Conservation (phyloP, 768 basidiomycete genomes). For the Trametes sanguinea region DNA sequence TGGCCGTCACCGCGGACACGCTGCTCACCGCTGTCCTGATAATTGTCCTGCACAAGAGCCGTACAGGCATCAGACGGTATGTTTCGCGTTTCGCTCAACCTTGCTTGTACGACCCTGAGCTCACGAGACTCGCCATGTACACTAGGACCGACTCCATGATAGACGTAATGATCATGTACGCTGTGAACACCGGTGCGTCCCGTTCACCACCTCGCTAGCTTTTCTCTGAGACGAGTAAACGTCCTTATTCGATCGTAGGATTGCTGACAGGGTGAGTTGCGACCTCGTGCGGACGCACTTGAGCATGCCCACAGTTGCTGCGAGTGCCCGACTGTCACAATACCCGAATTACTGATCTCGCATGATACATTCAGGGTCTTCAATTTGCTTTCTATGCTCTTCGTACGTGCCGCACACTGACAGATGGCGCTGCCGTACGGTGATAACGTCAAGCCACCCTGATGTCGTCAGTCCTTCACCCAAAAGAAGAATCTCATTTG, state of each 20-base stretch:
- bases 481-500: conserved; percentile 1
- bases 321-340: too few relatives aligned
- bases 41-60: neutral
- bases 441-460: too few relatives aligned
- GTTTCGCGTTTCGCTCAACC: neutral
- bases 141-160: conserved; percentile 8
- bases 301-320: too few relatives aligned
- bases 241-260: neutral
- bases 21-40: conserved; percentile 4
- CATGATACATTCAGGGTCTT: neutral
- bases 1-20: conserved; percentile 6
- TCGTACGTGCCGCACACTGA: neutral
- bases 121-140: neutral
- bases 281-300: too few relatives aligned
- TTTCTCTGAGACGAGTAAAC: neutral
- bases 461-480: neutral
- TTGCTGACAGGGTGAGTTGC: neutral
- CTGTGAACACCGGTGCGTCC: conserved; percentile 5
- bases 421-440: too few relatives aligned
- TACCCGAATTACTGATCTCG: too few relatives aligned
- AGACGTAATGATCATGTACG: conserved; percentile 1
- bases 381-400: neutral
- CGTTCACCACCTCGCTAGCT: neutral
- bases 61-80: conserved; percentile 6
- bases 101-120: neutral